Percentiles rank a stretch among this genome's conserved stretches.
These are phyloP conservation scores for Talaromyces verruculosus DNA, from an alignment of 2,329 filamentous ascomycete genomes.

Conservation along the genomic window DNA sequence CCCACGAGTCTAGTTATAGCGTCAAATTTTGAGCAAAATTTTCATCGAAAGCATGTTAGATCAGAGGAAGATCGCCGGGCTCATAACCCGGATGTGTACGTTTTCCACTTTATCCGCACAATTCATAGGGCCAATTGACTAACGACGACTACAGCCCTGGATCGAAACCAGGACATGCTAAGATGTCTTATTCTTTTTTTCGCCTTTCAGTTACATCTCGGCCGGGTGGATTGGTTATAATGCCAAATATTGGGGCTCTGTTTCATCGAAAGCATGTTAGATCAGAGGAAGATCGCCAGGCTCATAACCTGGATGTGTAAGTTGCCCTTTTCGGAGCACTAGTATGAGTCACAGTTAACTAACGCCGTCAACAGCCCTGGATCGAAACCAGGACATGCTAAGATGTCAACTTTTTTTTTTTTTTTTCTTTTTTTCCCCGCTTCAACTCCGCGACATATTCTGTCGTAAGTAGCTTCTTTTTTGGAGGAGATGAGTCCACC, in stretches of 20 bases:
- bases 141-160: neutral
- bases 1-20: neutral
- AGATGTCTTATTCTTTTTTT: neutral
- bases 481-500: neutral
- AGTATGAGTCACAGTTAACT: neutral
- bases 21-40: neutral
- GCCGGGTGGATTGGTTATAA: neutral
- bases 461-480: neutral
- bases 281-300: slow-evolving; percentile 10
- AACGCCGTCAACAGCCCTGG: neutral
- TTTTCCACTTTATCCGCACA: neutral
- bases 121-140: neutral
- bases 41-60: slow-evolving; percentile 8
- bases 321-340: neutral
- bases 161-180: slow-evolving; percentile 10
- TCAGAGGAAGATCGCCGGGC: slow-evolving; percentile 11
- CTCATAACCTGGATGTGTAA: slow-evolving; percentile 8
- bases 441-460: neutral
- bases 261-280: slow-evolving; percentile 10
- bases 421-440: neutral
- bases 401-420: neutral
- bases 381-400: slow-evolving; percentile 12
- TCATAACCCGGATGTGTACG: slow-evolving; percentile 10
- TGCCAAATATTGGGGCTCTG: neutral
- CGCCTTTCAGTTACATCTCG: neutral